A percentile compares a stretch with the other conserved stretches of the same genome.
These are phyloP conservation scores for Aspergillus proliferans DNA, from an alignment of 2,329 filamentous ascomycete species.

Conservation along the genomic window DNA sequence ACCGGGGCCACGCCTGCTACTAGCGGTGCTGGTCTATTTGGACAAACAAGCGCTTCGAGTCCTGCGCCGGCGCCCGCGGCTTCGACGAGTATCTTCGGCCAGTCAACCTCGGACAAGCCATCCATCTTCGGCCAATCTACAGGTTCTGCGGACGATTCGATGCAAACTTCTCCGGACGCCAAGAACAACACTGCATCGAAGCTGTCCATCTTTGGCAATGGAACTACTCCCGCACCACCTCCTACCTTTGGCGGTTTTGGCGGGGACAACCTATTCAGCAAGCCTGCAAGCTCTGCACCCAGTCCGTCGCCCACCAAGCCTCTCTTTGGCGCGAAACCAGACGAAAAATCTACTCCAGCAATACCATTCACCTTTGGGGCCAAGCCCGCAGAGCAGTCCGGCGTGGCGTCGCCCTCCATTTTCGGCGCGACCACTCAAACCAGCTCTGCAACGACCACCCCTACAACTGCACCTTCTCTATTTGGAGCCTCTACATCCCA, in stretches of 20 bases:
- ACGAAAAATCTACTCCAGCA: constrained; percentile 13
- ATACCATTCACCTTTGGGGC: constrained; percentile 24
- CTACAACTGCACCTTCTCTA: constrained; percentile 8
- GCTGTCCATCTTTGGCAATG: constrained; percentile 17
- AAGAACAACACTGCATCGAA: constrained; percentile 15
- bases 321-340: constrained; percentile 17
- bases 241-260: constrained; percentile 11
- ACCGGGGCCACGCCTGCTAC: constrained; percentile 12
- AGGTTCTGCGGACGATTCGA: constrained; percentile 19
- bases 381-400: constrained; percentile 11
- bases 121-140: constrained; percentile 24
- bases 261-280: neutral
- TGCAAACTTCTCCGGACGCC: constrained; percentile 30
- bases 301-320: constrained; percentile 14
- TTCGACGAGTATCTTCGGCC: constrained; percentile 17
- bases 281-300: constrained; percentile 10
- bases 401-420: constrained; percentile 5
- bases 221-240: constrained; percentile 1
- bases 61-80: constrained; percentile 13
- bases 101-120: constrained; percentile 13
- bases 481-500: constrained; percentile 14
- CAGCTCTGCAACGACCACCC: constrained; percentile 9
- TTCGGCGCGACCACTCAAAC: constrained; percentile 5
- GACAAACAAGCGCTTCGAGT: constrained; percentile 11
- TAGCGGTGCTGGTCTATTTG: constrained; percentile 8